Percentiles rank a stretch among this genome's conserved stretches.
Evolutionary conservation across 805 yeast species (phyloP).

Genomic region (Sugiyamaella valdiviana): DNA sequence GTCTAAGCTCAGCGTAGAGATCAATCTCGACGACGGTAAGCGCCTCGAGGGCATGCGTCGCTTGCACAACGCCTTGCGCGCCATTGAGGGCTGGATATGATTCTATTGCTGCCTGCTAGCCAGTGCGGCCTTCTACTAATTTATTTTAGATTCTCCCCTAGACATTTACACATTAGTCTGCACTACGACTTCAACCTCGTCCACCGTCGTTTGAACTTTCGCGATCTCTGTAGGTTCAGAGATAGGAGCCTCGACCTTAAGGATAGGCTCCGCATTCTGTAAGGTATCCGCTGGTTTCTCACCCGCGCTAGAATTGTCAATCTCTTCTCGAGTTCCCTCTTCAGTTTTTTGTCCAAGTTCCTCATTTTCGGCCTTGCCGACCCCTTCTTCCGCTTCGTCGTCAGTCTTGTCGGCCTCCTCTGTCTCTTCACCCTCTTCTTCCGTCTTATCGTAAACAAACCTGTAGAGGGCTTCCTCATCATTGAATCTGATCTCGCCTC

Average conservation of each 20-base stretch:
- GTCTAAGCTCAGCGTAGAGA: constrained; percentile 80
- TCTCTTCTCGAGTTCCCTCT: no score
- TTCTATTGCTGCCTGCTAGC: neutral
- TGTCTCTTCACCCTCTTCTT: constrained; percentile 6
- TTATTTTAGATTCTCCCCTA: neutral
- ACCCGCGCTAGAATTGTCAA: no score
- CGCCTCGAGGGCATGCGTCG: constrained; percentile 75
- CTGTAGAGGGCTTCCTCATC: constrained; percentile 24
- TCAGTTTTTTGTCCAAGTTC: no score
- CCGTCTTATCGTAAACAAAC: constrained; percentile 12
- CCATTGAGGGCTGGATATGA: constrained; percentile 71
- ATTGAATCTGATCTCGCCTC: constrained; percentile 22
- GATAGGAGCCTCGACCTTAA: no score
- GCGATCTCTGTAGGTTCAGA: no score
- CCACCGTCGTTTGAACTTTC: no score
- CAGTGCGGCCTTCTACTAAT: neutral
- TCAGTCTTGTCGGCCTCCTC: neutral
- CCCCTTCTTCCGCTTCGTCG: no score
- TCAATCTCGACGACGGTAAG: constrained; percentile 78
- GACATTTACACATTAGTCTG: no score
- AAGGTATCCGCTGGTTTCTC: no score
- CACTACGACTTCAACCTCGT: no score
- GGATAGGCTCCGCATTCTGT: no score
- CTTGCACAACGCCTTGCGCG: constrained; percentile 73
- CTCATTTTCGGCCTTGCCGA: no score